Evolutionary conservation across 805 yeast genomes (phyloP), one percentile per base, ranked within the genome.

Genomic region (Candida schatavii): DNA sequence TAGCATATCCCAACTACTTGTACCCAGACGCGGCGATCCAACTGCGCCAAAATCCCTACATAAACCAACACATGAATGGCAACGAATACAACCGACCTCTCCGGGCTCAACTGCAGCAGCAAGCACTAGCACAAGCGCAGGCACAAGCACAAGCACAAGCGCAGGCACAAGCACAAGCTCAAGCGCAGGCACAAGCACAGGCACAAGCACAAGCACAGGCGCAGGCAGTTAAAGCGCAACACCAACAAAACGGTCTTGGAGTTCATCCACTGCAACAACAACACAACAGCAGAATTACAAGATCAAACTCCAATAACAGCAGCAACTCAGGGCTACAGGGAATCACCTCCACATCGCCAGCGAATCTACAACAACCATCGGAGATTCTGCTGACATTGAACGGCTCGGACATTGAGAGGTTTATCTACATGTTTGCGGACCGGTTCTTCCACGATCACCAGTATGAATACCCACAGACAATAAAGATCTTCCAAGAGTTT

Each of bases 401-500:
- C 39, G 60, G 61, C 1, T 48, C 54, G 6, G 74, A 68, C 41
- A 64, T 70, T 28, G 74, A 70, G 49, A 50, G 68, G 36, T 68
- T 70, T 38, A 56, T 70, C 22, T 65, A 61, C 42, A 59, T 63
- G 52, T 66, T 65, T 50, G 75, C 72, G 4, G 74, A 68, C 50
- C 50, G 62, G 35, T 70, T 68, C 43, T 70, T 70, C 56, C 61
- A 55, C 43, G 67, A 65, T 33, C 62, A 66, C 49, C 67, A 60
- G 41, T 64, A 57, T 44, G 72, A 67, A 36, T 70, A 66, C 42
- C 75, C 75, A 3, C 72, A 69, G 46, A 68, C 74, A 13, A 51
- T 64, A 33, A 67, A 68, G 50, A 54, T 66, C 10, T 70, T 68
- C 50, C 74, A 68, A 45, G 72, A 70, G 43, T 69, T 70, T 51